Conservation (phyloP, 192 early-diverging fungal genomes). For the Bifiguratus adelaidae region DNA sequence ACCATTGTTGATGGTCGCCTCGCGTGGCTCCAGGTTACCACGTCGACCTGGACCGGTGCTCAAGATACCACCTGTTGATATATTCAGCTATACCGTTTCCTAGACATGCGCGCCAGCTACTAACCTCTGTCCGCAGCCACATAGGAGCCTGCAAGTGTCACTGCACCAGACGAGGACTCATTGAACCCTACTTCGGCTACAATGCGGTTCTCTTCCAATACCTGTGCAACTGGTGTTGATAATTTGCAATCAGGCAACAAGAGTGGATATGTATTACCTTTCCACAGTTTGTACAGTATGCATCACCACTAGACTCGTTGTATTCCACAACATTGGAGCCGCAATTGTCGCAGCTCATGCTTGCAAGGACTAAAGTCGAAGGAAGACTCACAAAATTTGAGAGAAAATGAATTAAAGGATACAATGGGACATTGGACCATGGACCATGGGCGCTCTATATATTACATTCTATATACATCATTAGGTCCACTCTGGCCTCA, state of each 20-base stretch:
- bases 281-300: conserved; percentile 11
- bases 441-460: too few relatives aligned
- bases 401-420: too few relatives aligned
- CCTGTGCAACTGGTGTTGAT: conserved; percentile 29
- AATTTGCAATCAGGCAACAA: neutral
- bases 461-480: too few relatives aligned
- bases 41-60: neutral
- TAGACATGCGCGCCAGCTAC: too few relatives aligned
- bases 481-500: too few relatives aligned
- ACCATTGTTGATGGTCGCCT: conserved; percentile 55
- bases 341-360: neutral
- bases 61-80: neutral
- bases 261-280: neutral
- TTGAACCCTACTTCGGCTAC: conserved; percentile 87
- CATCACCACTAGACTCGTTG: neutral
- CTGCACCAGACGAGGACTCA: conserved; percentile 79
- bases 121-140: conserved; percentile 53
- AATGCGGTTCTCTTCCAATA: conserved; percentile 88
- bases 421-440: too few relatives aligned
- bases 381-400: neutral
- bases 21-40: conserved; percentile 17
- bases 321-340: conserved; percentile 1
- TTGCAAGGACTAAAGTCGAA: neutral
- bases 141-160: conserved; percentile 64
- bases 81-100: neutral